A percentile compares a stretch with the other conserved stretches of the same genome.
Conservation (phyloP, 2,329 filamentous ascomycete genomes). For the Xylariaceae sp. region DNA sequence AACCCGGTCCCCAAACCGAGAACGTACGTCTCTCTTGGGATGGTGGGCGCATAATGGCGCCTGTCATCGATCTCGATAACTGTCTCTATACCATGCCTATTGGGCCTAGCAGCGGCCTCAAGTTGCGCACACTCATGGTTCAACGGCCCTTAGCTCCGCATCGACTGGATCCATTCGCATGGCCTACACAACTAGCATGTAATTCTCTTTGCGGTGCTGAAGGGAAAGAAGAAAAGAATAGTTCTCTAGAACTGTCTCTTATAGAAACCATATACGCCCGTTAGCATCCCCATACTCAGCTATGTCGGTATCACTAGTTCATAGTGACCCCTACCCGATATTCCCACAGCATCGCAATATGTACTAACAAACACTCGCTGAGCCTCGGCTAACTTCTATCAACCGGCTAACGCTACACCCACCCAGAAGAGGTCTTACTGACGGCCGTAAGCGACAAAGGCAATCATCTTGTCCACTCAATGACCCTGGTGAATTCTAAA, state of each 20-base stretch:
- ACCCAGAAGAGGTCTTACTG: conserved; percentile 17
- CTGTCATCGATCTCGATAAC: conserved; percentile 10
- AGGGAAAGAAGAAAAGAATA: conserved; percentile 8
- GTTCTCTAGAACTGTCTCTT: conserved; percentile 4
- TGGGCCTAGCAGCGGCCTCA: conserved; percentile 13
- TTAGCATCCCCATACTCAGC: conserved; percentile 8
- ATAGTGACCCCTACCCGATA: conserved; percentile 15
- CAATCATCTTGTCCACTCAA: conserved; percentile 5
- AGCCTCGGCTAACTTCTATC: conserved; percentile 14
- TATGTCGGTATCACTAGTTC: conserved; percentile 10
- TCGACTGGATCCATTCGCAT: conserved; percentile 3
- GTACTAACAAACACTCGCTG: conserved; percentile 1
- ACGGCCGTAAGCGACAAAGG: conserved; percentile 12
- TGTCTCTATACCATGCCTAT: conserved; percentile 1
- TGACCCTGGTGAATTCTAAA: conserved; percentile 10
- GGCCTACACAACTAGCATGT: background rate
- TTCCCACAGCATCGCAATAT: conserved; percentile 12
- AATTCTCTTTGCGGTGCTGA: background rate
- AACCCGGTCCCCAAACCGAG: conserved; percentile 11
- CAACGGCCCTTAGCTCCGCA: conserved; percentile 19
- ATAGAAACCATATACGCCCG: conserved; percentile 7
- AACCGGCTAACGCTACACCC: conserved; percentile 14
- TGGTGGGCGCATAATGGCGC: conserved; percentile 7
- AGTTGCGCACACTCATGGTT: conserved; percentile 10
- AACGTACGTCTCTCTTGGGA: conserved; percentile 8